A percentile compares a stretch with the other conserved stretches of the same genome.
These are phyloP conservation scores for Iris pallida DNA, from an alignment of 116 monocot genomes.

Conservation along the genomic window DNA sequence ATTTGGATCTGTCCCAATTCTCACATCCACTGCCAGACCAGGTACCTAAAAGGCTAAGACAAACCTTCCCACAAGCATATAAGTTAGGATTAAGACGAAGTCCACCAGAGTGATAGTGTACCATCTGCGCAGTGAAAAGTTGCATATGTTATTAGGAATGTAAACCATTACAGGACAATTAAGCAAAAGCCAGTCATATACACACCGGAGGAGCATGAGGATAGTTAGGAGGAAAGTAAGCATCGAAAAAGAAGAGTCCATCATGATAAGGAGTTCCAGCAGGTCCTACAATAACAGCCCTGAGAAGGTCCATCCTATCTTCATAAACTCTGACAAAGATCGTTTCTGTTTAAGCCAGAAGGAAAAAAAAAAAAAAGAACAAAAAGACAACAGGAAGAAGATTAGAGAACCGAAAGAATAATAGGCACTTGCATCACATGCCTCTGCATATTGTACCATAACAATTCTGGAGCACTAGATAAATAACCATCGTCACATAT, in stretches of 20 bases:
- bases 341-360: constrained; percentile 35
- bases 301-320: constrained; percentile 76
- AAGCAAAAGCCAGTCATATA: background rate
- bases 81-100: constrained; percentile 82
- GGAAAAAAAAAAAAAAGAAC: background rate
- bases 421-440: too few relatives aligned
- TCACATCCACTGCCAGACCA: constrained; percentile 76
- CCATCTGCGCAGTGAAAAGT: constrained; percentile 32
- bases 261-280: constrained; percentile 85
- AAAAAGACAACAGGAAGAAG: too few relatives aligned
- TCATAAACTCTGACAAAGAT: constrained; percentile 83
- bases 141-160: background rate
- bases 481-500: too few relatives aligned
- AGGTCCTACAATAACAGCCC: constrained; percentile 78
- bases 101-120: constrained; percentile 68
- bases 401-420: too few relatives aligned
- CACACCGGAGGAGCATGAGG: constrained; percentile 66
- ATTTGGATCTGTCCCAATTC: constrained; percentile 55
- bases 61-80: constrained; percentile 73
- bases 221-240: constrained; percentile 57
- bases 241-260: constrained; percentile 89
- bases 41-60: constrained; percentile 79
- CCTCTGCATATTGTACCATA: too few relatives aligned
- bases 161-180: background rate
- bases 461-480: too few relatives aligned